Evolutionary conservation across 257 asterid genomes (phyloP), one percentile per base, ranked within the genome.

Genomic region (Solanum acaule): DNA sequence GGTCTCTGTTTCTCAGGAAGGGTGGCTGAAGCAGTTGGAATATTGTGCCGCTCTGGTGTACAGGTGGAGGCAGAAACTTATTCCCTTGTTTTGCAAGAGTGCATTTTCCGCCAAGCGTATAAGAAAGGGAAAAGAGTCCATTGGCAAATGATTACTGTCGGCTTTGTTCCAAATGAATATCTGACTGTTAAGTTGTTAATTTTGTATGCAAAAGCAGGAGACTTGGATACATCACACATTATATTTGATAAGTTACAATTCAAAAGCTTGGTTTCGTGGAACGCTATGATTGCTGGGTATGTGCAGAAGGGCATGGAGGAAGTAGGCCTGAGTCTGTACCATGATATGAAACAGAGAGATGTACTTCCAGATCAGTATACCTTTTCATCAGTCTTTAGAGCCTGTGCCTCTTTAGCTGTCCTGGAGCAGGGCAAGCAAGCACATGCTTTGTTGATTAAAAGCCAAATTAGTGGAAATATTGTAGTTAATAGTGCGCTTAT

Each of bases 31-130:
- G 98, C 99, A 52, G 93, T 97, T 91, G 93, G 95, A 71, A 90
- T 94, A 89, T 91, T 96, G 88, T 97, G 99, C 94, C 88, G 92
- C 91, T 89, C 93, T 29, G 94, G 94, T 67, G 85, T 91, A 78
- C 94, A 88, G 93, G 95, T 95, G 46, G 92, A 89, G 88, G 63
- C 92, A 15, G 94, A 91, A 34, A 95, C 98, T 10, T 97, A 97
- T 92, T 94, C 96, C 75, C 98, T 96, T 89, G 91, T 95, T 88
- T 89, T 97, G 92, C 99, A 95, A 96, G 99, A 96, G 87, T 96
- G 99, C 91, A 94, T 96, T 88, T 91, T 91, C 90, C 89, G 95
- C 88, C 95, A 94, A 91, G 96, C 93, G 31, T 94, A 92, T 88
- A 92, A 88, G 84, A 91, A 86, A 90, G 99, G 98, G 35, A 94